These are phyloP conservation scores for Diaporthe sp. DNA, from an alignment of 2,329 filamentous ascomycete species.

Conservation along the genomic window DNA sequence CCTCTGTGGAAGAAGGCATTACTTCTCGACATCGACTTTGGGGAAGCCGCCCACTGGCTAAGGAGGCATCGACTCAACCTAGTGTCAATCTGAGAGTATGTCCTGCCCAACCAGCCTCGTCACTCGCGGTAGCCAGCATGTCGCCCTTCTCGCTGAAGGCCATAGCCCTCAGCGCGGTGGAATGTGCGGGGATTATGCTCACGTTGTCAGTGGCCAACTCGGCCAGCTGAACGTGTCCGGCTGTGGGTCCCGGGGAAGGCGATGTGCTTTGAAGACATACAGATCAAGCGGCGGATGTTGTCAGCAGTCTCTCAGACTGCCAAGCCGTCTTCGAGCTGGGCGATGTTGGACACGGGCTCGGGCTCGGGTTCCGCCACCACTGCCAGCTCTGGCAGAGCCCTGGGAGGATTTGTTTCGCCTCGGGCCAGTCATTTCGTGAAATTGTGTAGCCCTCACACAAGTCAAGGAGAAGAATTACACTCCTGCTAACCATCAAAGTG, in stretches of 20 bases:
- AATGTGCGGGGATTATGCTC: constrained; percentile 94
- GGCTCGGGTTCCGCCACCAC: no score
- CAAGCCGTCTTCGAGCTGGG: no score
- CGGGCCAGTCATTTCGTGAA: no score
- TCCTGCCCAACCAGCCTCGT: constrained; percentile 62
- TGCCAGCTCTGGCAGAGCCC: no score
- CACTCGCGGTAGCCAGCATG: constrained; percentile 89
- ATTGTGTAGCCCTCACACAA: no score
- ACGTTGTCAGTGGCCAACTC: constrained; percentile 84
- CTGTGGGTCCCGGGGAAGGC: constrained; percentile 89
- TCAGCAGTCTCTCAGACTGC: constrained; percentile 87
- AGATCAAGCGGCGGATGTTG: constrained; percentile 81
- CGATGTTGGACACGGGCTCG: no score
- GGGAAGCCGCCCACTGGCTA: neutral
- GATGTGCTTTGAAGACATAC: constrained; percentile 79
- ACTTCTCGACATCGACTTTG: neutral
- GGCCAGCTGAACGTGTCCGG: constrained; percentile 91
- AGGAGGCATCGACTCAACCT: no score
- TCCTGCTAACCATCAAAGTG: no score
- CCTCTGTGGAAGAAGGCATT: neutral
- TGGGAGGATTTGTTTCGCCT: no score
- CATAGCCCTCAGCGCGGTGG: constrained; percentile 82
- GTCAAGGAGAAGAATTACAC: no score
- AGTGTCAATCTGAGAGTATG: no score
- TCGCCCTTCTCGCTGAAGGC: constrained; percentile 85